Percentiles rank a stretch among this genome's conserved stretches.
Conservation (phyloP, 306 rosid genomes). For the Ceratonia siliqua region DNA sequence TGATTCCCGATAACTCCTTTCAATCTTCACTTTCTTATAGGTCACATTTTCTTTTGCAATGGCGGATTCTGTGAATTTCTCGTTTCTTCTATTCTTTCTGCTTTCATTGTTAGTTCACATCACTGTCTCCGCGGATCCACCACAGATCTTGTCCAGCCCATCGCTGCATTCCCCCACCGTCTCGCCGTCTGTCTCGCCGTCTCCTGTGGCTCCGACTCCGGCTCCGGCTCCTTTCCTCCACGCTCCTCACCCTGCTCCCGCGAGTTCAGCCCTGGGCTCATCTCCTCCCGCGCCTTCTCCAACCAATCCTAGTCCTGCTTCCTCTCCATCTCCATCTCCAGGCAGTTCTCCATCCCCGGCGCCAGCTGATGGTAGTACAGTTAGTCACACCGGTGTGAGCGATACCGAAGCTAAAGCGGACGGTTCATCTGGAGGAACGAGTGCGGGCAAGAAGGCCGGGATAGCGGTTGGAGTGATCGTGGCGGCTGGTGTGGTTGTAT, state of each 20-base stretch:
- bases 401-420: background rate
- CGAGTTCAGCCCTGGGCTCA: conserved; percentile 26
- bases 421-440: conserved; percentile 55
- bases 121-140: conserved; percentile 38
- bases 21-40: background rate
- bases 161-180: conserved; percentile 12
- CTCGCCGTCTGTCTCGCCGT: conserved; percentile 37
- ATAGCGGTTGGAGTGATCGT: conserved; percentile 67
- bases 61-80: conserved; percentile 44
- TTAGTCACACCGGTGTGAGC: conserved; percentile 10
- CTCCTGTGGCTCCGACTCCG: conserved; percentile 14
- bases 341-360: conserved; percentile 25
- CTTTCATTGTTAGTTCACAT: conserved; percentile 28
- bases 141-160: conserved; percentile 40
- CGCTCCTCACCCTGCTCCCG: conserved; percentile 28
- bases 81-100: conserved; percentile 35
- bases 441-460: conserved; percentile 74
- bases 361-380: background rate
- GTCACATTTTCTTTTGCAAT: conserved; percentile 35
- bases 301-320: background rate
- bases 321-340: conserved; percentile 38
- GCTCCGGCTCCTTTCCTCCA: conserved; percentile 24
- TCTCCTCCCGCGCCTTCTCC: conserved; percentile 47
- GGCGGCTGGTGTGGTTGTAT: conserved; percentile 43
- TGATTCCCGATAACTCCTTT: background rate